Evolutionary conservation across 1,284 basidiomycete species (phyloP), one percentile per base, ranked within the genome.

Genomic region (Farysia itapuensis): DNA sequence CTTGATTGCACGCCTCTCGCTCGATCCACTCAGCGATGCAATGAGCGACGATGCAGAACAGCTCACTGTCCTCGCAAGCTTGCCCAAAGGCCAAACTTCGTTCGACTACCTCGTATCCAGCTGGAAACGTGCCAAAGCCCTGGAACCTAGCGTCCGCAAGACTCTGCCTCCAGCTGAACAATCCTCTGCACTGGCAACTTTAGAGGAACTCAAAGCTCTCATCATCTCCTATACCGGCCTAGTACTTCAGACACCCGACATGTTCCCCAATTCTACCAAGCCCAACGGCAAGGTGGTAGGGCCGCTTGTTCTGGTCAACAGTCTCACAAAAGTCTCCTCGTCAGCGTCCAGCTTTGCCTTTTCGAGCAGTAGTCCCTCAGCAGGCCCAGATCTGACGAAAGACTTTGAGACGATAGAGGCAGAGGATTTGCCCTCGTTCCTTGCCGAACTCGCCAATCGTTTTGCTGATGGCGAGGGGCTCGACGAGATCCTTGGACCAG

Each of bases 71-170:
- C 78, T 94, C 6, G 86, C 87, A 2, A 87, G 87, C 19, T 79
- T 95, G 19, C 89, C 90, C 3, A 70, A 84, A 12, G 79, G 85
- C 39, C 84, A 92, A 77, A 93, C 92, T 0, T 83, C 85, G 0
- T 93, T 93, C 63, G 91, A 96, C 71, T 98, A 93, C 73, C 82
- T 98, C 18, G 82, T 90, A 1, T 86, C 86, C 16, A 88, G 88
- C 68, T 99, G 94, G 94, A 91, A 89, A 77, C 41, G 39, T n/a
- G 51, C 63, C 20, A 53, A 53, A 24, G 36, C 37, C 14, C 53
- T 68, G 23, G 64, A 74, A 39, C 22, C 20, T 16, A 35, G 42
- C 6, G 45, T 65, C 4, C 50, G 61, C 34, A 78, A 83, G 5
- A 77, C 75, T 21, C 78, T 84, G 3, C 80, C 90, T 9, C 86